Evolutionary conservation across 2,329 filamentous ascomycete genomes (phyloP).

Genomic region (Canariomyces notabilis): DNA sequence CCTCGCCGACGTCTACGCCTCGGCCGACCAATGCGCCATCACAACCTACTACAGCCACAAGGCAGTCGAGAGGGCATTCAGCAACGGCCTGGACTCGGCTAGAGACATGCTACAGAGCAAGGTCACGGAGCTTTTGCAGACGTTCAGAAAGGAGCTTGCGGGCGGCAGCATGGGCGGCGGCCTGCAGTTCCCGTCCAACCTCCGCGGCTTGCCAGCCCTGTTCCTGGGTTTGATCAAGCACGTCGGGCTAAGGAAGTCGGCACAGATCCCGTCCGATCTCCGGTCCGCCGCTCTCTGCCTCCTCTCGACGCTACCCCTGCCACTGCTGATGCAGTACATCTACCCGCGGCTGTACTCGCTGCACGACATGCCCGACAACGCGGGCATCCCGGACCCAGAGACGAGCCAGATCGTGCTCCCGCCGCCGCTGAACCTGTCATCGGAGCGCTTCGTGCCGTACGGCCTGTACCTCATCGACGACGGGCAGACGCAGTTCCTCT

Average conservation of each 20-base stretch:
- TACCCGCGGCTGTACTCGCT: conserved; percentile 80
- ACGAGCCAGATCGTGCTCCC: conserved; percentile 88
- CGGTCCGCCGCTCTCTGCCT: conserved; percentile 88
- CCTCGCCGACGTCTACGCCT: conserved; percentile 86
- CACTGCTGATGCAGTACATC: conserved; percentile 89
- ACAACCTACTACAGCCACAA: conserved; percentile 96
- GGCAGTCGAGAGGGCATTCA: conserved; percentile 84
- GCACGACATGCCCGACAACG: conserved; percentile 94
- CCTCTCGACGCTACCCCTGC: conserved; percentile 87
- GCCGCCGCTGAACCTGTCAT: conserved; percentile 78
- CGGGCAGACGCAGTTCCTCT: conserved; percentile 94
- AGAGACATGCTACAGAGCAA: conserved; percentile 88
- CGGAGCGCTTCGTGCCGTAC: conserved; percentile 79
- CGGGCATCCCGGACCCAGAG: conserved; percentile 76
- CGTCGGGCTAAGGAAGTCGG: conserved; percentile 85
- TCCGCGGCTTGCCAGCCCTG: conserved; percentile 79
- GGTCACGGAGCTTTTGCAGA: conserved; percentile 85
- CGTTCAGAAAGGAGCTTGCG: conserved; percentile 93
- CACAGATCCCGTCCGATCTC: conserved; percentile 90
- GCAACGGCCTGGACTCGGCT: conserved; percentile 82
- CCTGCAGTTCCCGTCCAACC: conserved; percentile 88
- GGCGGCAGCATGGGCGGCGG: conserved; percentile 94
- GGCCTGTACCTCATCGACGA: conserved; percentile 96
- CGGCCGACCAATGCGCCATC: conserved; percentile 89
- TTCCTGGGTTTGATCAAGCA: conserved; percentile 97